Conservation (phyloP, 305 asterid species). For the Fraxinus latifolia region DNA sequence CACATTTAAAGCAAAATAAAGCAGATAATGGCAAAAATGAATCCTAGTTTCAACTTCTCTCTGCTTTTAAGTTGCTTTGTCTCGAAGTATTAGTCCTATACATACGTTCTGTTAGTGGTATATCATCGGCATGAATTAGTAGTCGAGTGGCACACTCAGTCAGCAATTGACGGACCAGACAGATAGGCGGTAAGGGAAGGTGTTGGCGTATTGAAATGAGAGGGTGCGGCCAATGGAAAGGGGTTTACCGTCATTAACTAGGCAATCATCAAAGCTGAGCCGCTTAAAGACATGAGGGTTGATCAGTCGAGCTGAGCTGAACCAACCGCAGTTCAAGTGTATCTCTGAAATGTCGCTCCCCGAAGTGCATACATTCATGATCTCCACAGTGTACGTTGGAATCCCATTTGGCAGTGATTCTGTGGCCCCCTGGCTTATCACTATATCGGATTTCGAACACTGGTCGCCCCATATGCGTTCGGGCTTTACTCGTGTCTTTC, state of each 20-base stretch:
- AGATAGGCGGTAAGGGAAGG: constrained; percentile 63
- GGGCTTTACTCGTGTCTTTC: constrained; percentile 37
- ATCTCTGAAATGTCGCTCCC: constrained; percentile 70
- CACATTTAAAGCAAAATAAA: not conserved
- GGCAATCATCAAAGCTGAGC: constrained; percentile 60
- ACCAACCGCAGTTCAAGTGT: constrained; percentile 88
- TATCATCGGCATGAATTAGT: not conserved
- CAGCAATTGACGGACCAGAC: constrained; percentile 68
- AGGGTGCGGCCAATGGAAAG: constrained; percentile 55
- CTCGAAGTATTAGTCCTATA: not conserved
- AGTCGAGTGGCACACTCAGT: not conserved
- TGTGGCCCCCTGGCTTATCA: constrained; percentile 71
- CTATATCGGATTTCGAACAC: constrained; percentile 67
- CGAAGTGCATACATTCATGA: constrained; percentile 63
- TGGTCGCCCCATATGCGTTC: constrained; percentile 74
- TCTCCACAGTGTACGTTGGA: constrained; percentile 86
- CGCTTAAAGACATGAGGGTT: constrained; percentile 79
- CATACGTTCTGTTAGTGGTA: not conserved
- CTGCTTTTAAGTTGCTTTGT: not conserved
- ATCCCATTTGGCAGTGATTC: constrained; percentile 76
- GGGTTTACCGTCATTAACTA: constrained; percentile 76
- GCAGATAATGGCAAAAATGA: not conserved
- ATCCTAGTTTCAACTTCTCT: not conserved
- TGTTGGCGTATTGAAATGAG: constrained; percentile 83
- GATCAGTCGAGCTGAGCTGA: constrained; percentile 82